These are phyloP conservation scores for Circinella umbellata DNA, from an alignment of 371 early-diverging fungal genomes.

Conservation along the genomic window DNA sequence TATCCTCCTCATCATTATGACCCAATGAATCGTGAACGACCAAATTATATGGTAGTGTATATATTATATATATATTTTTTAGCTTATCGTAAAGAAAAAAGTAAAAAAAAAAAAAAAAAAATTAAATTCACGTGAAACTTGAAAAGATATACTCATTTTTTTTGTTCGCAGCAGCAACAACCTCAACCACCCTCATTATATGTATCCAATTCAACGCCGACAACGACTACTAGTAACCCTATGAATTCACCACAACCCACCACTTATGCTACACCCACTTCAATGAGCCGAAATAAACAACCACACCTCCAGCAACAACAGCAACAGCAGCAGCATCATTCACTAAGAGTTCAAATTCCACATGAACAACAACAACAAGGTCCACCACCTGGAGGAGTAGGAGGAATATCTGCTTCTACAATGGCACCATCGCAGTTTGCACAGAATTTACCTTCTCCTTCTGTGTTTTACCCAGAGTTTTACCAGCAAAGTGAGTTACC, in stretches of 20 bases:
- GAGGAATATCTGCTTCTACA: slow-evolving; percentile 33
- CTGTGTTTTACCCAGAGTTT: slow-evolving; percentile 76
- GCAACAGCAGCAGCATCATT: background rate
- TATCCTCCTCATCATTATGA: slow-evolving; percentile 5
- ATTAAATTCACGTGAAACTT: background rate
- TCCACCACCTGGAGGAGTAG: background rate
- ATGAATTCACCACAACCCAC: background rate
- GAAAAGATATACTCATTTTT: background rate
- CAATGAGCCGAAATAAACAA: background rate
- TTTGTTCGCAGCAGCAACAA: too few relatives aligned
- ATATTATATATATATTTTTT: too few relatives aligned
- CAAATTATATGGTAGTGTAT: background rate
- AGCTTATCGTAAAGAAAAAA: too few relatives aligned
- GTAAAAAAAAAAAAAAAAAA: background rate
- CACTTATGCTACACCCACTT: background rate
- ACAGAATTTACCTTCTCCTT: slow-evolving; percentile 77
- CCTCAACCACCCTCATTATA: too few relatives aligned
- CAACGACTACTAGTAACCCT: background rate
- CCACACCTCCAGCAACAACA: too few relatives aligned
- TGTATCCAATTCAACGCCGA: background rate
- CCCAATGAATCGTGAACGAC: background rate
- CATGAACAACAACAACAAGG: slow-evolving; percentile 1
- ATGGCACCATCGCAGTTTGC: slow-evolving; percentile 61
- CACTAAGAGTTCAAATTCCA: background rate
- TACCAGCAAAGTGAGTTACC: slow-evolving; percentile 67